Conservation (phyloP, 176 grass and related monocot species). For the Aegilops umbellulata region DNA sequence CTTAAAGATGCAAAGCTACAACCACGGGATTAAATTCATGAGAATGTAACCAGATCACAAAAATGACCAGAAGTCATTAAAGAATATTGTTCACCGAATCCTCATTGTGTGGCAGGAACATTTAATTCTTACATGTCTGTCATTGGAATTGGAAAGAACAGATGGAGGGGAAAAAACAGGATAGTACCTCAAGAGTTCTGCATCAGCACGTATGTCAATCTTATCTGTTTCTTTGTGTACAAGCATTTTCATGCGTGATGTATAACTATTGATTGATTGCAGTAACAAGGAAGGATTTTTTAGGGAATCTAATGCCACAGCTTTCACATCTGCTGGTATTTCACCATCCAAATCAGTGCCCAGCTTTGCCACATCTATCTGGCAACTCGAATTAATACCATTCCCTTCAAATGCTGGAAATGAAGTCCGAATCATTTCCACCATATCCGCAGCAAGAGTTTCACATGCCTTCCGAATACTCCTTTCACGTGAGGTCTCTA, state of each 20-base stretch:
- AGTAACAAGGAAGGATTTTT: conserved; percentile 82
- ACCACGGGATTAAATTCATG: not conserved
- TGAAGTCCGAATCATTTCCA: conserved; percentile 67
- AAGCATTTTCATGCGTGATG: conserved; percentile 62
- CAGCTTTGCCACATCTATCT: conserved; percentile 80
- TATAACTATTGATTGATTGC: conserved; percentile 74
- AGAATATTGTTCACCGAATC: not conserved
- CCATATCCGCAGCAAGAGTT: conserved; percentile 73
- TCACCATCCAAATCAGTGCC: conserved; percentile 88
- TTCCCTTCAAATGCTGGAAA: conserved; percentile 94
- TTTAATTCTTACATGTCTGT: conserved; percentile 7
- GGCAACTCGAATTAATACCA: conserved; percentile 80
- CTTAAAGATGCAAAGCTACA: conserved; percentile 3
- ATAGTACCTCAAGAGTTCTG: conserved; percentile 90
- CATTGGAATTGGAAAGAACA: conserved; percentile 23
- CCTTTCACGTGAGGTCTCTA: conserved; percentile 79
- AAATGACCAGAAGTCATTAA: conserved; percentile 8
- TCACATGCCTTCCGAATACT: conserved; percentile 80
- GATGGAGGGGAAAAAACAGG: conserved; percentile 10
- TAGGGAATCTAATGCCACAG: conserved; percentile 67
- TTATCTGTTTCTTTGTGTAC: conserved; percentile 95
- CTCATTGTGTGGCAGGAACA: conserved; percentile 13
- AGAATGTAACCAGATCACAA: not conserved
- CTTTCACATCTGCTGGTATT: conserved; percentile 79
- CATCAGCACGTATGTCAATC: conserved; percentile 90